These are phyloP conservation scores for Umbellularia californica DNA, from an alignment of 164 flowering plant species.

Conservation along the genomic window DNA sequence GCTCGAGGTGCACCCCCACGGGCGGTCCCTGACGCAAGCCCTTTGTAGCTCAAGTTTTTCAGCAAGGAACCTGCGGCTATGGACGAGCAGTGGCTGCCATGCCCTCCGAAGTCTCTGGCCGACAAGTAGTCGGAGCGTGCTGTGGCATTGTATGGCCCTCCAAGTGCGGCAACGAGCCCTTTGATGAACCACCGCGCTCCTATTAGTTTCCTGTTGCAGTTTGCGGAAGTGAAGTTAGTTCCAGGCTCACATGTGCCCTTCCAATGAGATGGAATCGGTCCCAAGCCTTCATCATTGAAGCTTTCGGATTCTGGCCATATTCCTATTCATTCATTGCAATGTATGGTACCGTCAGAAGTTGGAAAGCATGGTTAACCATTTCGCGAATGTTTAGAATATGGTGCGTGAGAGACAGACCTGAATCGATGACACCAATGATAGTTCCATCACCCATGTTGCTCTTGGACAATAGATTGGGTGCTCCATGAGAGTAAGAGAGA, in stretches of 20 bases:
- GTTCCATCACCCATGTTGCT: slow-evolving; percentile 33
- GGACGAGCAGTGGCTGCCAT: slow-evolving; percentile 27
- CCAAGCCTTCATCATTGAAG: slow-evolving; percentile 40
- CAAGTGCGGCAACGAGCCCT: slow-evolving; percentile 7
- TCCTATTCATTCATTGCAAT: slow-evolving; percentile 24
- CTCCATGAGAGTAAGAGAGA: slow-evolving; percentile 31
- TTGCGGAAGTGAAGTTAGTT: slow-evolving; percentile 27
- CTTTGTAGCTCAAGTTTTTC: slow-evolving; percentile 13
- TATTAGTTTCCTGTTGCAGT: slow-evolving; percentile 25
- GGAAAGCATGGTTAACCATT: background rate
- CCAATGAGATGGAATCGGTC: slow-evolving; percentile 46
- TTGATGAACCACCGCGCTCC: slow-evolving; percentile 31
- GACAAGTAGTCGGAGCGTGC: slow-evolving; percentile 13
- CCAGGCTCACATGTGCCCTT: slow-evolving; percentile 41
- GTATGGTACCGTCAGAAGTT: background rate
- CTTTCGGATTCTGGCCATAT: slow-evolving; percentile 42
- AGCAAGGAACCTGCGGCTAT: slow-evolving; percentile 23
- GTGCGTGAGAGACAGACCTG: slow-evolving; percentile 45
- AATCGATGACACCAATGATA: slow-evolving; percentile 58
- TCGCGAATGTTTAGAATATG: background rate
- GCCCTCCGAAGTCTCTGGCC: slow-evolving; percentile 17
- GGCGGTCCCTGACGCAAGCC: slow-evolving; percentile 18
- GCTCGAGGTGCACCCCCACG: slow-evolving; percentile 29
- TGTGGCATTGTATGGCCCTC: background rate
- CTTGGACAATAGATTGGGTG: slow-evolving; percentile 38